phyloP scores from a whole-genome alignment of 2,329 filamentous ascomycete species.

The Lecanicillium sp. region DNA sequence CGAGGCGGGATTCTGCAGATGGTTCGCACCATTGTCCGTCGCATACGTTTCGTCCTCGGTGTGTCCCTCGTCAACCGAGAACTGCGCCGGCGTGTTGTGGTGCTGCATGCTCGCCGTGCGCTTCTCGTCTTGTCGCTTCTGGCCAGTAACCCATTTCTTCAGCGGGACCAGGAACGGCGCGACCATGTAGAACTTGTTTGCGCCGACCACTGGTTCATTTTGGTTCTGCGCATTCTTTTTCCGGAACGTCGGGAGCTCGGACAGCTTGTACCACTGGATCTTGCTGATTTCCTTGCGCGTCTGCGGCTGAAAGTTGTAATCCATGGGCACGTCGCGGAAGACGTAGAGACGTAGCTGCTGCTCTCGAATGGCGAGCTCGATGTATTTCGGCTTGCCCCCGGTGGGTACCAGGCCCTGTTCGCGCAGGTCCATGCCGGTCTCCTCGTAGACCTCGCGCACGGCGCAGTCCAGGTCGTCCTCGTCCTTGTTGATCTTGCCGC shows the following conservation, averaged over 20 bases:
- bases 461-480: constrained; percentile 93
- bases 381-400: constrained; percentile 68
- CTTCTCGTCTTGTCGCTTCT: constrained; percentile 65
- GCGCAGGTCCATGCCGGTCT: constrained; percentile 82
- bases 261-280: constrained; percentile 89
- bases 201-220: constrained; percentile 56
- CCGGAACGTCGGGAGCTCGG: constrained; percentile 76
- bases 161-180: constrained; percentile 81
- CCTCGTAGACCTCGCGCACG: constrained; percentile 89
- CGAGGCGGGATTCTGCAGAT: constrained; percentile 26
- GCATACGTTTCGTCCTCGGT: constrained; percentile 57
- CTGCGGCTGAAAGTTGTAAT: constrained; percentile 80
- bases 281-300: constrained; percentile 97
- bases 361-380: constrained; percentile 84
- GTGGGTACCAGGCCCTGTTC: constrained; percentile 69
- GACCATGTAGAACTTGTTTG: constrained; percentile 97
- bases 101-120: constrained; percentile 36
- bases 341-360: constrained; percentile 92
- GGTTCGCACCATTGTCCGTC: constrained; percentile 20
- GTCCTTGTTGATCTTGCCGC: constrained; percentile 97
- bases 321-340: constrained; percentile 80
- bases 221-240: constrained; percentile 57
- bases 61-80: constrained; percentile 45
- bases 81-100: constrained; percentile 35
- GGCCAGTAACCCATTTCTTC: constrained; percentile 84